Evolutionary conservation across 768 basidiomycete genomes (phyloP).

Genomic region (Kwoniella bestiolae): DNA sequence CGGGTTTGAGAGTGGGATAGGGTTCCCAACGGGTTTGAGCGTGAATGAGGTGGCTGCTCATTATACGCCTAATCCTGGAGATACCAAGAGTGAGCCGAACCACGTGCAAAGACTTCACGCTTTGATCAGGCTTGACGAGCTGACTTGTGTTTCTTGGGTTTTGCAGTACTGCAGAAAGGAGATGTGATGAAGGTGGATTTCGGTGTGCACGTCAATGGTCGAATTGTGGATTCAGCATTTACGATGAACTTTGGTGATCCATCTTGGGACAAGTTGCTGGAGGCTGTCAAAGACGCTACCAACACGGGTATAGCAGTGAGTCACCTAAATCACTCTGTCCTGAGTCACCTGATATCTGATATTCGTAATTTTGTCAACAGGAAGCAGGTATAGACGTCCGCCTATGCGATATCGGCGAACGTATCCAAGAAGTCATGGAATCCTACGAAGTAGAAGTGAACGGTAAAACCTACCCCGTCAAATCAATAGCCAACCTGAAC

Average conservation of each 20-base stretch:
- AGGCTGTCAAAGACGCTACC: slow-evolving; percentile 92
- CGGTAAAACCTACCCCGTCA: slow-evolving; percentile 86
- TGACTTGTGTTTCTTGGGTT: too few relatives aligned
- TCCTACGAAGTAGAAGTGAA: slow-evolving; percentile 95
- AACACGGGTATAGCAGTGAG: slow-evolving; percentile 83
- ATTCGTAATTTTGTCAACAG: slow-evolving; percentile 58
- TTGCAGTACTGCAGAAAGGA: slow-evolving; percentile 72
- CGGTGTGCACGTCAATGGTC: slow-evolving; percentile 95
- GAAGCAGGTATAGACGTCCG: slow-evolving; percentile 96
- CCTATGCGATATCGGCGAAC: slow-evolving; percentile 85
- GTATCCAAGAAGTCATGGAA: slow-evolving; percentile 98
- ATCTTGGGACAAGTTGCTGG: slow-evolving; percentile 83
- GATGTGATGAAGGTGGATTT: slow-evolving; percentile 97
- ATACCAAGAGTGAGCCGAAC: slow-evolving; percentile 76
- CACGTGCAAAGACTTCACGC: too few relatives aligned
- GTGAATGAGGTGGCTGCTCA: slow-evolving; percentile 95
- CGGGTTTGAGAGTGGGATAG: slow-evolving; percentile 73
- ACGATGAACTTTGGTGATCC: slow-evolving; percentile 86
- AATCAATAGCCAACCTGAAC: slow-evolving; percentile 88
- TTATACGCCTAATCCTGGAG: slow-evolving; percentile 92
- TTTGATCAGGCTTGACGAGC: too few relatives aligned
- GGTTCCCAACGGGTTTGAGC: slow-evolving; percentile 94
- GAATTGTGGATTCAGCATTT: slow-evolving; percentile 94
- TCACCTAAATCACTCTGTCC: not conserved
- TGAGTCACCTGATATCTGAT: not conserved